phyloP scores from a whole-genome alignment of 306 rosid genomes.

The Malus sieversii region DNA sequence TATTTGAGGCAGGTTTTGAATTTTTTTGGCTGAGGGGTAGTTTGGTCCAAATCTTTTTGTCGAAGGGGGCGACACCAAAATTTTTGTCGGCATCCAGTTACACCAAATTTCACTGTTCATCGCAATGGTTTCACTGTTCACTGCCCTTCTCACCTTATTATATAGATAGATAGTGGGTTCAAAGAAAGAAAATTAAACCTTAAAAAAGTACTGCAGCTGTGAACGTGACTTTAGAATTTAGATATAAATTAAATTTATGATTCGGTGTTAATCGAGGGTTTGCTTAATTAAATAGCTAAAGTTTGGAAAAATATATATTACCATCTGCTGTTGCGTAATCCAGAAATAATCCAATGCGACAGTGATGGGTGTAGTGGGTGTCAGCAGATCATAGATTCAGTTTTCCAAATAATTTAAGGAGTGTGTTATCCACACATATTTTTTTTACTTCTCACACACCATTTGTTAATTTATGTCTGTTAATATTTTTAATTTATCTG shows the following conservation, averaged over 20 bases:
- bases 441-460: no score
- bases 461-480: no score
- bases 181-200: not conserved
- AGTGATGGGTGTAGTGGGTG: constrained; percentile 15
- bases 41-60: no score
- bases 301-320: not conserved
- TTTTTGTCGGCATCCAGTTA: no score
- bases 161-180: not conserved
- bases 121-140: no score
- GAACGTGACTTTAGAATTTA: not conserved
- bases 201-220: not conserved
- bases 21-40: no score
- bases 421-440: no score
- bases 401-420: not conserved
- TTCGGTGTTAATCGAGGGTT: not conserved
- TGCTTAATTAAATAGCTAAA: not conserved
- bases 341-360: not conserved
- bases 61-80: no score
- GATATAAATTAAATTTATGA: not conserved
- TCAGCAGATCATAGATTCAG: not conserved
- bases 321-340: not conserved
- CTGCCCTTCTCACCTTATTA: no score
- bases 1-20: no score
- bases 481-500: no score
- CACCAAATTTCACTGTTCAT: no score